Evolutionary conservation across 495 filamentous ascomycete species (phyloP).

Genomic region (Talaromyces adpressus): DNA sequence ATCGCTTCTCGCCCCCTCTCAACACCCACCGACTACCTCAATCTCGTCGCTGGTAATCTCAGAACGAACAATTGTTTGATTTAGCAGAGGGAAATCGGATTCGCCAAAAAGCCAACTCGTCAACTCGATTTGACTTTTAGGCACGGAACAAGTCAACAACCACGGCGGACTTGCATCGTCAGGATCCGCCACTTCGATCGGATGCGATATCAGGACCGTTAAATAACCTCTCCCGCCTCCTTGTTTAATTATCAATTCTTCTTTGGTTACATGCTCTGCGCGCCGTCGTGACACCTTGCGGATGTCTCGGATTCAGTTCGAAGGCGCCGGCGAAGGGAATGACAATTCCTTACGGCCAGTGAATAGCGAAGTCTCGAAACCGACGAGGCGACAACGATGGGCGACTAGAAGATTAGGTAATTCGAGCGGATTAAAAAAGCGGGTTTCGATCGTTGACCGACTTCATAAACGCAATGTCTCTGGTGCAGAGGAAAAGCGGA

Average conservation of each 20-base stretch:
- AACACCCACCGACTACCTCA: neutral
- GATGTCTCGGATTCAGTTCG: conserved; percentile 1
- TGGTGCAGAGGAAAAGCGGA: conserved; percentile 66
- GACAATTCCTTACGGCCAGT: conserved; percentile 18
- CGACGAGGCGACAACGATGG: conserved; percentile 78
- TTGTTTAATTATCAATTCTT: conserved; percentile 6
- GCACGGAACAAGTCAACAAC: neutral
- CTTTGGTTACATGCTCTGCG: conserved; percentile 3
- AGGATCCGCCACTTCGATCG: conserved; percentile 22
- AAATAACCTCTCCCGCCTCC: conserved; percentile 13
- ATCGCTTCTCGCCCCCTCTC: neutral
- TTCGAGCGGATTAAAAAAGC: conserved; percentile 67
- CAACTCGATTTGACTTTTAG: neutral
- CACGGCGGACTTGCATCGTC: conserved; percentile 12
- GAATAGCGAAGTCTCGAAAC: conserved; percentile 47
- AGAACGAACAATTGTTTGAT: neutral
- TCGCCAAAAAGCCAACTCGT: neutral
- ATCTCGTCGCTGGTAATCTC: neutral
- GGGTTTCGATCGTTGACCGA: conserved; percentile 75
- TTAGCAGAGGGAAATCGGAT: neutral
- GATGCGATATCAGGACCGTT: conserved; percentile 18
- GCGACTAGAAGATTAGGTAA: conserved; percentile 78
- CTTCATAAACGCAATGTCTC: conserved; percentile 53
- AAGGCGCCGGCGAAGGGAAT: conserved; percentile 7
- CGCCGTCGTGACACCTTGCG: neutral